Percentiles rank a stretch among this genome's conserved stretches.
phyloP scores from a whole-genome alignment of 2,329 filamentous ascomycete species.

The Pleoardoris graminearum region DNA sequence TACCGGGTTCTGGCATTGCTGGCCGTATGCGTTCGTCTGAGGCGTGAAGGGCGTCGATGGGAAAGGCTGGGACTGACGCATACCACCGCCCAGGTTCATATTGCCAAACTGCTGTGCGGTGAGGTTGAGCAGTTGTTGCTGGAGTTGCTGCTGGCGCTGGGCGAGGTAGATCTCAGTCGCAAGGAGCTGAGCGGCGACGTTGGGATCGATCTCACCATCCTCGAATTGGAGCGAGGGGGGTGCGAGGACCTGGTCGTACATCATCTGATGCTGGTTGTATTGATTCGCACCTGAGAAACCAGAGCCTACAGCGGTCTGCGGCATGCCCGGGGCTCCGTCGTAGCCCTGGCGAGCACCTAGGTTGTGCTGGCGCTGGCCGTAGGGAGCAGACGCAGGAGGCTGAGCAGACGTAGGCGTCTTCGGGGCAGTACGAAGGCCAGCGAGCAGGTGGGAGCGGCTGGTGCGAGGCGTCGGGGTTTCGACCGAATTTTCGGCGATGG shows the following conservation, averaged over 20 bases:
- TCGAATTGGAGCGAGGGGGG: constrained; percentile 77
- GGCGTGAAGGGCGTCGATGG: constrained; percentile 57
- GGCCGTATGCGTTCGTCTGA: constrained; percentile 62
- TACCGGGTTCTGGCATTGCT: constrained; percentile 69
- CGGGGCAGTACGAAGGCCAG: constrained; percentile 88
- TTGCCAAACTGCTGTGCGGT: constrained; percentile 60
- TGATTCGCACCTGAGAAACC: constrained; percentile 54
- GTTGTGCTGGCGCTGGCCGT: constrained; percentile 58
- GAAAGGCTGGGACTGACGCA: constrained; percentile 54
- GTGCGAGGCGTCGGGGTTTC: constrained; percentile 82
- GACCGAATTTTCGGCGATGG: constrained; percentile 68
- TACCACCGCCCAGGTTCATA: constrained; percentile 64
- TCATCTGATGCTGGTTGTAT: constrained; percentile 53
- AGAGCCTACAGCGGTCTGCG: constrained; percentile 63
- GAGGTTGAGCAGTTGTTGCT: constrained; percentile 86
- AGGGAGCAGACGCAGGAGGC: constrained; percentile 64
- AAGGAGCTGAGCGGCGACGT: constrained; percentile 83
- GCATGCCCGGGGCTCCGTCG: constrained; percentile 49
- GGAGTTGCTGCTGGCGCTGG: constrained; percentile 91
- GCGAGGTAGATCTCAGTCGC: constrained; percentile 90
- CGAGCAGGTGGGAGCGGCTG: constrained; percentile 90
- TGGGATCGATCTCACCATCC: constrained; percentile 78
- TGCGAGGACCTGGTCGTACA: constrained; percentile 85
- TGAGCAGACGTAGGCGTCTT: constrained; percentile 75
- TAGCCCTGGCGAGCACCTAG: constrained; percentile 47